Conservation (phyloP, 305 asterid species). For the Rubia tinctorum region DNA sequence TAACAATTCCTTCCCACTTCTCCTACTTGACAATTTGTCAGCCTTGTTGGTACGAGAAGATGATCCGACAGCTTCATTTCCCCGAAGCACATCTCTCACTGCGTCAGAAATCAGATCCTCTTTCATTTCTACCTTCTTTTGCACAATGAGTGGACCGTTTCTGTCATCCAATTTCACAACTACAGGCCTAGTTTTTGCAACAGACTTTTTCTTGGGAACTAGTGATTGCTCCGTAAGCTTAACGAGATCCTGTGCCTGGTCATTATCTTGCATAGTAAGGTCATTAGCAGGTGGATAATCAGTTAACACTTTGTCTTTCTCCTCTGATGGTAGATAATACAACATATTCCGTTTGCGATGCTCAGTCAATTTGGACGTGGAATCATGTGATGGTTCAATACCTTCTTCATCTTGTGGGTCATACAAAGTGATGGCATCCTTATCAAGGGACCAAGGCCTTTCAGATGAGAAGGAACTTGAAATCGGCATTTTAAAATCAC, state of each 20-base stretch:
- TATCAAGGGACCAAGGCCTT: constrained; percentile 35
- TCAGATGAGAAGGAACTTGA: constrained; percentile 64
- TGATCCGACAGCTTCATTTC: constrained; percentile 69
- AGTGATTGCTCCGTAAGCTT: constrained; percentile 80
- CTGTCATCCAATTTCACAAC: constrained; percentile 87
- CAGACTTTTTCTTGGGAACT: constrained; percentile 49
- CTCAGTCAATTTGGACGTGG: constrained; percentile 75
- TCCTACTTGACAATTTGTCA: constrained; percentile 42
- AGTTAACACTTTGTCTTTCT: constrained; percentile 36
- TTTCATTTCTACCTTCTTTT: constrained; percentile 38
- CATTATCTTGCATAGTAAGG: constrained; percentile 38
- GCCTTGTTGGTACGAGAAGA: constrained; percentile 45
- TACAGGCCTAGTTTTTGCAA: constrained; percentile 76
- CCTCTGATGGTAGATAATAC: constrained; percentile 73
- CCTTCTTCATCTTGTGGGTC: constrained; percentile 52
- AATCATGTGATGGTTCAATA: constrained; percentile 42
- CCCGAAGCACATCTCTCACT: constrained; percentile 79
- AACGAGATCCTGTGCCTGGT: constrained; percentile 54
- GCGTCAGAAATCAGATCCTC: constrained; percentile 64
- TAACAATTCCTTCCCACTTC: constrained; percentile 37
- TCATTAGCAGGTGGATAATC: constrained; percentile 83
- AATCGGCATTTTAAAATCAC: constrained; percentile 51
- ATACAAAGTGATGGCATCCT: constrained; percentile 25
- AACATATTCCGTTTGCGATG: constrained; percentile 89
- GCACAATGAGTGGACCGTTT: constrained; percentile 32